A percentile compares a stretch with the other conserved stretches of the same genome.
Evolutionary conservation across 192 early-diverging fungal species (phyloP).

Genomic region (Kappamyces sp.): DNA sequence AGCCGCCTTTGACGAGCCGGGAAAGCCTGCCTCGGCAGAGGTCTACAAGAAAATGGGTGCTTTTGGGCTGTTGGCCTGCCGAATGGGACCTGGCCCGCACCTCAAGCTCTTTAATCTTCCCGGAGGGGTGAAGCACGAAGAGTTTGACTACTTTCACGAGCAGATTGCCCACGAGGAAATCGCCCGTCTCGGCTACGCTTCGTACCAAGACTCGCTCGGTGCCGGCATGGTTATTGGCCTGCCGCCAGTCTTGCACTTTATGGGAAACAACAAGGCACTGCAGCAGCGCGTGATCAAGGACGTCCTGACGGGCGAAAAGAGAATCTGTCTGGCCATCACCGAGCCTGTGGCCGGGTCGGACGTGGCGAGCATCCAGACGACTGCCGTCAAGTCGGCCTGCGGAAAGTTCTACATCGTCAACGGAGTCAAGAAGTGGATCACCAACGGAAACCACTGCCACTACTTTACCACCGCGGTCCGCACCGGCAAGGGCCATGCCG

Average conservation of each 20-base stretch:
- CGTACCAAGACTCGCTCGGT: slow-evolving; percentile 31
- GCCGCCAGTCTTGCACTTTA: slow-evolving; percentile 37
- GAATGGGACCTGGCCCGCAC: slow-evolving; percentile 41
- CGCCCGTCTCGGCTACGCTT: slow-evolving; percentile 24
- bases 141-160: slow-evolving; percentile 53
- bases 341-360: slow-evolving; percentile 33
- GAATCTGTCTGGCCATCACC: slow-evolving; percentile 47
- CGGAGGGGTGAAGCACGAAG: slow-evolving; percentile 41
- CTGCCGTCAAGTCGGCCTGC: slow-evolving; percentile 15
- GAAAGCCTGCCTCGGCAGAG: slow-evolving; percentile 22
- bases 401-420: slow-evolving; percentile 32
- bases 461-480: slow-evolving; percentile 23
- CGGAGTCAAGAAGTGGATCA: slow-evolving; percentile 75
- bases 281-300: slow-evolving; percentile 22
- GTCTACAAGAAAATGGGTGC: slow-evolving; percentile 38
- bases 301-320: slow-evolving; percentile 40
- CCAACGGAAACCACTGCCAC: slow-evolving; percentile 17
- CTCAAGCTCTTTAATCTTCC: slow-evolving; percentile 30
- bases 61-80: slow-evolving; percentile 29
- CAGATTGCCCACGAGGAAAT: slow-evolving; percentile 40
- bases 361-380: slow-evolving; percentile 25
- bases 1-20: slow-evolving; percentile 19
- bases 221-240: slow-evolving; percentile 41
- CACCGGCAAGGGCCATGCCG: slow-evolving; percentile 13
- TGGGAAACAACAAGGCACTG: slow-evolving; percentile 14